Conservation (phyloP, 2,329 filamentous ascomycete genomes). For the Hymenotorrendiella dingleyae region DNA sequence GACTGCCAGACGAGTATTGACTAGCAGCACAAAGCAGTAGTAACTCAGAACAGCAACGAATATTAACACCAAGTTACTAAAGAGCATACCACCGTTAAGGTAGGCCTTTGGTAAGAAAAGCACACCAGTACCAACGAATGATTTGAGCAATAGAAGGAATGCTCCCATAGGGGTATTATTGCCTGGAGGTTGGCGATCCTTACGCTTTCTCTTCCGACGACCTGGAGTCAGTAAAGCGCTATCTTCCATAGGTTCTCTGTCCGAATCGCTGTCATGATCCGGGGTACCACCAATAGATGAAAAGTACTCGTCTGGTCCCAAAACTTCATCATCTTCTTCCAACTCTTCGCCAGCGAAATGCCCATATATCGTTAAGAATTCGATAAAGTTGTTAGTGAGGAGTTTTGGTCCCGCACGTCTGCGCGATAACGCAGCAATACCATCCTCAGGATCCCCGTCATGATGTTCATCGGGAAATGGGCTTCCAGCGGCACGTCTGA, state of each 20-base stretch:
- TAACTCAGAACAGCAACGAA: slow-evolving; percentile 82
- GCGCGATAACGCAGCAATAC: slow-evolving; percentile 32
- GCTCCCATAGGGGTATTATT: slow-evolving; percentile 76
- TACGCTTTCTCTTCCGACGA: slow-evolving; percentile 67
- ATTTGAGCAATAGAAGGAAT: slow-evolving; percentile 83
- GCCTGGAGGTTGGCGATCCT: slow-evolving; percentile 65
- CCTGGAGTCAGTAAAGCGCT: slow-evolving; percentile 77
- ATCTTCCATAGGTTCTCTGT: slow-evolving; percentile 77
- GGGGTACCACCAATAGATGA: slow-evolving; percentile 58
- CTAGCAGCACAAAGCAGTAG: slow-evolving; percentile 93
- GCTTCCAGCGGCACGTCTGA: slow-evolving; percentile 69
- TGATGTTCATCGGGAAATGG: slow-evolving; percentile 38
- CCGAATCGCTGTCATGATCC: slow-evolving; percentile 54
- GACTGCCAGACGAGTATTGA: slow-evolving; percentile 76
- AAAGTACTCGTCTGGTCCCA: slow-evolving; percentile 87
- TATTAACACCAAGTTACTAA: slow-evolving; percentile 88
- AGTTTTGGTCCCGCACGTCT: slow-evolving; percentile 51
- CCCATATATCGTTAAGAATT: slow-evolving; percentile 90
- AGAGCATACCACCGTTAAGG: slow-evolving; percentile 94
- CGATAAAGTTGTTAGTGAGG: slow-evolving; percentile 88
- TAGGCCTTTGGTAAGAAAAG: slow-evolving; percentile 90
- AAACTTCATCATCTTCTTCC: slow-evolving; percentile 89
- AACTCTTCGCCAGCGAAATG: slow-evolving; percentile 97
- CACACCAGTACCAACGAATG: slow-evolving; percentile 94
- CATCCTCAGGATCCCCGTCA: slow-evolving; percentile 31